Evolutionary conservation across 208 protist genomes (phyloP), one percentile per base, ranked within the genome.

Genomic region (Leishmania tropica): DNA sequence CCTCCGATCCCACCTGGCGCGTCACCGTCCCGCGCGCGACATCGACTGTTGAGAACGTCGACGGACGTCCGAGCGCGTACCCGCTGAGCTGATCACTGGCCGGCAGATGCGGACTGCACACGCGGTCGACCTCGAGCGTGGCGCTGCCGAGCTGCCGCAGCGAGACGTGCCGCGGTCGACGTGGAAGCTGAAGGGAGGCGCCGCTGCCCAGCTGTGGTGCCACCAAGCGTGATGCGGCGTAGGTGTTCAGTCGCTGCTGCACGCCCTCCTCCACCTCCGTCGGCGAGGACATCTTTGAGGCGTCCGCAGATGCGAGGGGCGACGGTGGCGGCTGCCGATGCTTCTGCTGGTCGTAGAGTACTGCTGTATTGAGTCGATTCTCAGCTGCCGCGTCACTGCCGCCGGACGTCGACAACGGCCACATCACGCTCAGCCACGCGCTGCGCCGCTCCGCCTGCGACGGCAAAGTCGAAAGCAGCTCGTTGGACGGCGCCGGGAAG

Each of bases 21-120:
- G 60, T 73, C 70, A 83, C 75, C 42, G 48, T 86, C 31, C 83
- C 72, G 47, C 65, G 21, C 5, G 77, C n/a, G 1, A 84, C 83
- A 75, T 90, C 79, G 40, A 94, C 51, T 4, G 83, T 84, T 17
- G 83, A 73, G 76, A 87, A 93, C 2, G 85, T 19, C 19, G 90
- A 87, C 3, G 89, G 88, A 45, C 89, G 87, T 40, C 91, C 89
- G 19, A 93, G 86, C 54, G 93, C 86, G 7, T 86, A 90, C 3
- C 93, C 93, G 62, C 85, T 94, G 19, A 96, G 89, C 75, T 91
- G 80, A 58, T 93, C 87, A 11, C 85, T 85, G 42, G 85, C 77
- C 5, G 93, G 93, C 42, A 96, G 84, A 19, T 73, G 79, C 19
- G 90, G 88, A 3, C 64, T 60, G 58, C 64, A 76, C 15, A 81